These are phyloP conservation scores for Eimeria tenella DNA, from an alignment of 169 alveolate genomes.

Conservation along the genomic window DNA sequence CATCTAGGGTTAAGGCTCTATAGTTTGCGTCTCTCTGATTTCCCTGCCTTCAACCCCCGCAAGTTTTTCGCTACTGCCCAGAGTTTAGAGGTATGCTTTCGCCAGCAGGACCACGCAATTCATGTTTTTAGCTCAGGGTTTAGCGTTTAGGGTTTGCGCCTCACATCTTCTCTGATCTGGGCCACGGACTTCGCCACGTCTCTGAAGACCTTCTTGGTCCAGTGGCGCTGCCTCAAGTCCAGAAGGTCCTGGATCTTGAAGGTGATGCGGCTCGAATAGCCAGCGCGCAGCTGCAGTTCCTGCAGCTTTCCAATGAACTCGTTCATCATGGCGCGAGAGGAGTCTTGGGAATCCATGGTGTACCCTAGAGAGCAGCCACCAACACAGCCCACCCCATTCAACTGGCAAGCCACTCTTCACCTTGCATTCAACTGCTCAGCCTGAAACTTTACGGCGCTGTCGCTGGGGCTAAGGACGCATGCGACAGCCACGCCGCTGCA, in stretches of 20 bases:
- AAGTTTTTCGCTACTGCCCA: no score
- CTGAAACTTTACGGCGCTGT: no score
- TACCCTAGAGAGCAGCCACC: background rate
- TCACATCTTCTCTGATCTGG: constrained; percentile 65
- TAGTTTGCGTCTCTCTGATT: no score
- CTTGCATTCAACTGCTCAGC: no score
- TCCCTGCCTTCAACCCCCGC: no score
- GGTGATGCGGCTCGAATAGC: constrained; percentile 59
- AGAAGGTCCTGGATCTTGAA: constrained; percentile 77
- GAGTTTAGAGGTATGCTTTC: background rate
- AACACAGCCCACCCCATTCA: no score
- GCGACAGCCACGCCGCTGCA: background rate
- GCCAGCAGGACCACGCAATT: background rate
- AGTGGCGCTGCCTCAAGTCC: constrained; percentile 54
- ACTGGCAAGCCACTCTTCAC: no score
- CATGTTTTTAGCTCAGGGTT: background rate
- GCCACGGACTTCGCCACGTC: constrained; percentile 74
- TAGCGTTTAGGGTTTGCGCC: background rate
- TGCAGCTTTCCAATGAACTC: constrained; percentile 72
- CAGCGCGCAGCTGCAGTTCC: constrained; percentile 64
- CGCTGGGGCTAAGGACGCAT: no score
- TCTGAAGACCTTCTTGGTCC: constrained; percentile 73
- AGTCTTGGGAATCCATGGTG: constrained; percentile 52
- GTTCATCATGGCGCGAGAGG: constrained; percentile 41
- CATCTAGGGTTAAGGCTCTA: no score